Percentiles rank a stretch among this genome's conserved stretches.
These are phyloP conservation scores for Chalciporus chontae DNA, from an alignment of 768 basidiomycete genomes.

Conservation along the genomic window DNA sequence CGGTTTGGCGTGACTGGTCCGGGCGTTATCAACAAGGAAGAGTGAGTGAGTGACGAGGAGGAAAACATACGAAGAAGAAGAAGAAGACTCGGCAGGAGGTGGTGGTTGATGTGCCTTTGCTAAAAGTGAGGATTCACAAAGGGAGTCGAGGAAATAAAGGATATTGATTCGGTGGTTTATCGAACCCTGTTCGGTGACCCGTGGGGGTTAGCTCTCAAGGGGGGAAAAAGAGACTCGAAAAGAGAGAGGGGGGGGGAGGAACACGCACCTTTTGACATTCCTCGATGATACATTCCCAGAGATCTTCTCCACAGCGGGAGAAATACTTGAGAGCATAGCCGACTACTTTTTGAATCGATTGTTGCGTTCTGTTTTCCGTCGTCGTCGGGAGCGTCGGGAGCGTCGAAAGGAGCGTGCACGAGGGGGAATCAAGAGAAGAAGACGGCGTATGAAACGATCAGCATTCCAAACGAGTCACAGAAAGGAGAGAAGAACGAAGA, in stretches of 20 bases:
- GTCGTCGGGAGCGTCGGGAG: no score
- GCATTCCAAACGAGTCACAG: no score
- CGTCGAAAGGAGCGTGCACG: no score
- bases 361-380: conserved; percentile 58
- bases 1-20: conserved; percentile 32
- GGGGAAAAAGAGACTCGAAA: background rate
- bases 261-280: conserved; percentile 77
- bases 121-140: conserved; percentile 75
- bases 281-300: conserved; percentile 92
- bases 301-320: conserved; percentile 79
- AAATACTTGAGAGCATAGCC: conserved; percentile 83
- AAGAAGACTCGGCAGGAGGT: conserved; percentile 17
- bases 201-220: background rate
- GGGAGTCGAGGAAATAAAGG: conserved; percentile 83
- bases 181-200: conserved; percentile 59
- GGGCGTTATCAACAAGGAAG: no score
- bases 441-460: background rate
- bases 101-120: conserved; percentile 53
- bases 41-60: no score
- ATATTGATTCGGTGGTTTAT: conserved; percentile 94
- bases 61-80: conserved; percentile 15
- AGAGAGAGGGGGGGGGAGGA: background rate
- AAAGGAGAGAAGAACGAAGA: background rate
- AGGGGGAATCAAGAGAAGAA: no score
- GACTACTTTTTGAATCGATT: conserved; percentile 86